Conservation (phyloP, 2,329 filamentous ascomycete species). For the Calcarisporium arbuscula region DNA sequence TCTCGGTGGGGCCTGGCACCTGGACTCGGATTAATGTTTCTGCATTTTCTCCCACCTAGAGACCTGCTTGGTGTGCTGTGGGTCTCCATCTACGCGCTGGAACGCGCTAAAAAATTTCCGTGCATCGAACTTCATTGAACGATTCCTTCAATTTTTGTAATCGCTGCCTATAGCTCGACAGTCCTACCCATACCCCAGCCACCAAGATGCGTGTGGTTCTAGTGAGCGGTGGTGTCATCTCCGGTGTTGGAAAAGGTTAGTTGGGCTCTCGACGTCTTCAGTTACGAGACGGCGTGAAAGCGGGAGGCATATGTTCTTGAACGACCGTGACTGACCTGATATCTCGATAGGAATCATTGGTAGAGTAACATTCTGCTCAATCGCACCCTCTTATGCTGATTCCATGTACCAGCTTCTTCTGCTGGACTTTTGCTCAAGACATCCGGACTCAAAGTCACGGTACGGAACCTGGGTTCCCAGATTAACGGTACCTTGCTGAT, state of each 20-base stretch:
- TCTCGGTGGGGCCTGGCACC: too few relatives aligned
- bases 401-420: constrained; percentile 48
- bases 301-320: not conserved
- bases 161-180: not conserved
- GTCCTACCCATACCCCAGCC: not conserved
- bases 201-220: constrained; percentile 22
- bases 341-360: constrained; percentile 12
- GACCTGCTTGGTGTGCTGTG: too few relatives aligned
- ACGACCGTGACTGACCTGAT: constrained; percentile 1
- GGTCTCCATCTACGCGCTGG: too few relatives aligned
- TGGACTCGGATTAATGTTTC: too few relatives aligned
- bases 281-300: not conserved
- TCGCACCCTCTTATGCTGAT: not conserved
- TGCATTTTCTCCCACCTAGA: too few relatives aligned
- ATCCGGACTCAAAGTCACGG: constrained; percentile 17
- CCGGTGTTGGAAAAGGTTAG: constrained; percentile 54
- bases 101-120: too few relatives aligned
- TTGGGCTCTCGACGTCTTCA: not conserved
- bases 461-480: constrained; percentile 2
- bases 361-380: constrained; percentile 4
- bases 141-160: not conserved
- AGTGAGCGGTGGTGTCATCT: constrained; percentile 42
- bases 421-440: constrained; percentile 49
- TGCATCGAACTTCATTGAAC: not conserved
- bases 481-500: not conserved